phyloP scores from a whole-genome alignment of 2,329 filamentous ascomycete genomes.

The Colletotrichum trifolii region DNA sequence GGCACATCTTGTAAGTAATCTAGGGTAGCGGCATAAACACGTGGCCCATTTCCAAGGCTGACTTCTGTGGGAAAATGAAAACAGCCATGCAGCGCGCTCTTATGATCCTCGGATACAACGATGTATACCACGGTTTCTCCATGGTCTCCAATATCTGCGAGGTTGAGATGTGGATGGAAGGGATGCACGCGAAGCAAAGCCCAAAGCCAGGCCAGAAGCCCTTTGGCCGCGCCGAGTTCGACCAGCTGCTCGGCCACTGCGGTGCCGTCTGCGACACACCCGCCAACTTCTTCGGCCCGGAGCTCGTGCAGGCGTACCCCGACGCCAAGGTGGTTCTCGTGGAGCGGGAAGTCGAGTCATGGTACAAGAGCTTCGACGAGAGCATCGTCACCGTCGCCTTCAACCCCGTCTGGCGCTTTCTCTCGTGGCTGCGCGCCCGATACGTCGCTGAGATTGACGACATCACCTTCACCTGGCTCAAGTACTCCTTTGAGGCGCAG shows the following conservation, averaged over 20 bases:
- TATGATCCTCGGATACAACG: constrained; percentile 45
- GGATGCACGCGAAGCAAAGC: constrained; percentile 39
- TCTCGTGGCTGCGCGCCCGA: constrained; percentile 40
- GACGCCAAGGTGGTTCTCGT: constrained; percentile 53
- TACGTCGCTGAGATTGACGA: constrained; percentile 35
- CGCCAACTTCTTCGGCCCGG: constrained; percentile 47
- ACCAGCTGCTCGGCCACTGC: constrained; percentile 38
- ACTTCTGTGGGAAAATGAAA: not conserved
- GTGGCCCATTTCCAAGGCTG: constrained; percentile 22
- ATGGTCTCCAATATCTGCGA: constrained; percentile 34
- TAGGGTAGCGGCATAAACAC: constrained; percentile 39
- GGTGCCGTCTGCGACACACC: constrained; percentile 54
- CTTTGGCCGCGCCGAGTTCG: constrained; percentile 36
- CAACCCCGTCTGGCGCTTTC: constrained; percentile 40
- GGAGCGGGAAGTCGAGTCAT: constrained; percentile 43
- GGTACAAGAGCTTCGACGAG: constrained; percentile 45
- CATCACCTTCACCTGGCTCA: constrained; percentile 38
- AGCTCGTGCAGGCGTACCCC: constrained; percentile 55
- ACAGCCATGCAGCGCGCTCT: constrained; percentile 43
- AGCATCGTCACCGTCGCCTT: constrained; percentile 34
- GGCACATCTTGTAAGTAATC: constrained; percentile 37
- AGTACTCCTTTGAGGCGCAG: constrained; percentile 39
- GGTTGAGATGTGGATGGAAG: constrained; percentile 22
- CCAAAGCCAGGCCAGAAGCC: constrained; percentile 39
- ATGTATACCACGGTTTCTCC: constrained; percentile 46